These are phyloP conservation scores for Phialocephala sp. DNA, from an alignment of 2,329 filamentous ascomycete genomes.

Conservation along the genomic window DNA sequence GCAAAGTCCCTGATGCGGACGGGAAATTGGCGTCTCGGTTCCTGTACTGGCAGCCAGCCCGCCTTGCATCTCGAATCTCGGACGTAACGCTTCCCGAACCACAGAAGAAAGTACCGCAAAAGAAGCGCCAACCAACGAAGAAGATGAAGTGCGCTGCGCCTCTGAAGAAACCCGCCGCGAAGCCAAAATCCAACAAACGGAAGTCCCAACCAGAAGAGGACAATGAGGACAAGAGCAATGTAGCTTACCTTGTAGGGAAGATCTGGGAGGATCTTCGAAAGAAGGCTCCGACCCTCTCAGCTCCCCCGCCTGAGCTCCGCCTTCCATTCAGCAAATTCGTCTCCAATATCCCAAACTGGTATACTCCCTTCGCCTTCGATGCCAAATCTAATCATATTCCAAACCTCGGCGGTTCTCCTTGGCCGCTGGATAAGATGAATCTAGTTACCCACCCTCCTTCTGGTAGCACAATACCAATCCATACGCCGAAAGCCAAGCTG, in stretches of 20 bases:
- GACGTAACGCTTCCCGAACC: background rate
- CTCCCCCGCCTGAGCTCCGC: constrained; percentile 15
- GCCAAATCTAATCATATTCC: constrained; percentile 29
- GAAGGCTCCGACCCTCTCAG: constrained; percentile 1
- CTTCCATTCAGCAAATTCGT: constrained; percentile 15
- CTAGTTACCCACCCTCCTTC: constrained; percentile 30
- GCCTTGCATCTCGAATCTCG: constrained; percentile 11
- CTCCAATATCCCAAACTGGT: constrained; percentile 14
- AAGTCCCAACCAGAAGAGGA: constrained; percentile 1
- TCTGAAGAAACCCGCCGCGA: background rate
- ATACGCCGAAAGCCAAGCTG: constrained; percentile 13
- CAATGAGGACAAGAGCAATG: background rate
- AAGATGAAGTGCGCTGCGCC: background rate
- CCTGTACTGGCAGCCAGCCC: constrained; percentile 28
- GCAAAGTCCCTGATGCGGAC: constrained; percentile 27
- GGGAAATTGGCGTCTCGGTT: constrained; percentile 30
- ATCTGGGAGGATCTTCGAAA: constrained; percentile 14
- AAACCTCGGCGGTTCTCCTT: constrained; percentile 22
- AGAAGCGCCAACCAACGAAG: constrained; percentile 7
- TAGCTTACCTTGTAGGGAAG: constrained; percentile 9
- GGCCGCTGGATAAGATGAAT: constrained; percentile 25
- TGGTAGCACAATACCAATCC: constrained; percentile 23
- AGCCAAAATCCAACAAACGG: background rate
- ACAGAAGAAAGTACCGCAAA: background rate
- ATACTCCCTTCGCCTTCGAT: constrained; percentile 22